Evolutionary conservation across 2,329 filamentous ascomycete species (phyloP).

Genomic region (Botryotinia convoluta): DNA sequence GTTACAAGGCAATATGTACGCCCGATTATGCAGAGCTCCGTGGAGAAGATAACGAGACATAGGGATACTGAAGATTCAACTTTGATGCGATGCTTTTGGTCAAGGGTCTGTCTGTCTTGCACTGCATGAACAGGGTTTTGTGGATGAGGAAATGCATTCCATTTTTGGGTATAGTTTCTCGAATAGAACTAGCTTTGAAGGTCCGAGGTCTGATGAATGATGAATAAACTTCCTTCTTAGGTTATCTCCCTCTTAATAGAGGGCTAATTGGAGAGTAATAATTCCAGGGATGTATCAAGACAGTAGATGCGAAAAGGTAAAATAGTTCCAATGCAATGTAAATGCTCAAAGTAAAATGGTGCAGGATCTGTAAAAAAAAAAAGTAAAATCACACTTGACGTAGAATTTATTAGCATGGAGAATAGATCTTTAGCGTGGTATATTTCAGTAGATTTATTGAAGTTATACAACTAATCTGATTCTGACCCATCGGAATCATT

Average conservation of each 20-base stretch:
- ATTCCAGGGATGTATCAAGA: background rate
- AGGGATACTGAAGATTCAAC: background rate
- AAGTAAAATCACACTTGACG: too few species aligned
- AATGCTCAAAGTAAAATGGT: background rate
- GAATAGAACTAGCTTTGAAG: background rate
- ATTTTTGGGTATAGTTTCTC: background rate
- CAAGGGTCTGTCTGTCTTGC: background rate
- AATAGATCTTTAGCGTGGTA: background rate
- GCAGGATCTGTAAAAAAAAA: background rate
- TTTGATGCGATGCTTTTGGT: background rate
- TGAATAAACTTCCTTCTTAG: background rate
- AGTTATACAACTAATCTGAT: background rate
- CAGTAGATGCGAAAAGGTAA: background rate
- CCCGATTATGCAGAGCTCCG: background rate
- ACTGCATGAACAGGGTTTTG: background rate
- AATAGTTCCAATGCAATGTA: background rate
- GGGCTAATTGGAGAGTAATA: background rate
- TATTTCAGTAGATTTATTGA: background rate
- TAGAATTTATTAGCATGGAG: background rate
- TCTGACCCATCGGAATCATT: slow-evolving; percentile 24
- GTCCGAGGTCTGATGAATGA: background rate
- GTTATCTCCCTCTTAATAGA: background rate
- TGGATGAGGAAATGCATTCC: background rate
- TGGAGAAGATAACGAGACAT: background rate
- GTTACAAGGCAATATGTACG: background rate